Evolutionary conservation across 371 early-diverging fungal genomes (phyloP).

Genomic region (Globomyces sp.): DNA sequence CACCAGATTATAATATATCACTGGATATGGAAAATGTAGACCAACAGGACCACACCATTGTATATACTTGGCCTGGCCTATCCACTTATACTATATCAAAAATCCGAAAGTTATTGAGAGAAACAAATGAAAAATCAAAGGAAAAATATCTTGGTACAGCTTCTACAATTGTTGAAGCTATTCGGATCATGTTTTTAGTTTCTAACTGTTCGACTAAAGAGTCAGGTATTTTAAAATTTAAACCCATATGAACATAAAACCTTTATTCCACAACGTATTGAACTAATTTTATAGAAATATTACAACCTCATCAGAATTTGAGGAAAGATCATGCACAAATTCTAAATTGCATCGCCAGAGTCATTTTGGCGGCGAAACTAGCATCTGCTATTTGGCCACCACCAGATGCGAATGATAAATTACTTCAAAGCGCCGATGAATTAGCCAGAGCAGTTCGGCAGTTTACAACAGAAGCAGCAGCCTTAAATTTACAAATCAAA

Average conservation of each 20-base stretch:
- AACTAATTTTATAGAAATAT: too few species aligned
- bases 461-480: slow-evolving; percentile 42
- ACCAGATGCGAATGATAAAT: slow-evolving; percentile 50
- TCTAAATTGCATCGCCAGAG: slow-evolving; percentile 75
- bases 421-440: slow-evolving; percentile 57
- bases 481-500: slow-evolving; percentile 4
- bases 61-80: slow-evolving; percentile 62
- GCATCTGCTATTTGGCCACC: slow-evolving; percentile 81
- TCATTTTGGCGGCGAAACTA: slow-evolving; percentile 77
- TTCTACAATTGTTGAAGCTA: slow-evolving; percentile 70
- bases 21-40: too few species aligned
- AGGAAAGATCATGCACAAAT: slow-evolving; percentile 68
- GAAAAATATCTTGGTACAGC: slow-evolving; percentile 36
- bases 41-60: not conserved
- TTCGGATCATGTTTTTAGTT: slow-evolving; percentile 67
- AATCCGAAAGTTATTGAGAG: slow-evolving; percentile 56
- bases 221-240: slow-evolving; percentile 28
- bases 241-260: not conserved
- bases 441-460: slow-evolving; percentile 70
- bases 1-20: slow-evolving; percentile 23
- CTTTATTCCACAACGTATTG: too few species aligned
- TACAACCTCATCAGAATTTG: slow-evolving; percentile 28
- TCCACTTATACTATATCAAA: slow-evolving; percentile 60
- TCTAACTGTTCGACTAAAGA: slow-evolving; percentile 36
- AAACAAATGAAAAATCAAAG: slow-evolving; percentile 53